Evolutionary conservation across 768 basidiomycete genomes (phyloP).

Genomic region (Coprinopsis strossmayeri): DNA sequence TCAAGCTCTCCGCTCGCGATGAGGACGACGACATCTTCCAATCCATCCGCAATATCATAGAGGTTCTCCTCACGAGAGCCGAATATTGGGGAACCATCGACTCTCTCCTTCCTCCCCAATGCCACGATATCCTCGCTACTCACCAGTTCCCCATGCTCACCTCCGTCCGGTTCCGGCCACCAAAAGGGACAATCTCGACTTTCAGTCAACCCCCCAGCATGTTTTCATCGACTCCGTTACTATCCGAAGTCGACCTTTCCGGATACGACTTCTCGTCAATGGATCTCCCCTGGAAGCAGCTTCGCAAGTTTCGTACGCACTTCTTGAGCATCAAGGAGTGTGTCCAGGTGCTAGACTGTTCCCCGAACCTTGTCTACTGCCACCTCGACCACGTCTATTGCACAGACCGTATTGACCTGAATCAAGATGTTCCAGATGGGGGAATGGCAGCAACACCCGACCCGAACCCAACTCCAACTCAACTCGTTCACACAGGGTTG

Average conservation of each 20-base stretch:
- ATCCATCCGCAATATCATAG: conserved; percentile 13
- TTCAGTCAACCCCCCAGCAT: conserved; percentile 21
- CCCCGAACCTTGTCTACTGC: conserved; percentile 17
- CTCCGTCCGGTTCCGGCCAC: conserved; percentile 12
- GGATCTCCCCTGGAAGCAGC: conserved; percentile 18
- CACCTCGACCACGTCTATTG: conserved; percentile 18
- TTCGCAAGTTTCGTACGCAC: conserved; percentile 17
- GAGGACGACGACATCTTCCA: conserved; percentile 16
- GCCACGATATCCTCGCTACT: conserved; percentile 17
- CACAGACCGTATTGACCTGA: conserved; percentile 1
- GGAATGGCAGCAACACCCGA: too few species aligned
- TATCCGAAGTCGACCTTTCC: conserved; percentile 17
- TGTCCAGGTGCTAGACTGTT: conserved; percentile 15
- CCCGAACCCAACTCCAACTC: conserved; percentile 1
- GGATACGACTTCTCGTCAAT: conserved; percentile 20
- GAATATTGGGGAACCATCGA: conserved; percentile 18
- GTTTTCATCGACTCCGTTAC: conserved; percentile 14
- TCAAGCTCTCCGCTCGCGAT: conserved; percentile 17
- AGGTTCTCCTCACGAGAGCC: conserved; percentile 16
- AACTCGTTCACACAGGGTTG: conserved; percentile 11
- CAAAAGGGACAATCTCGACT: conserved; percentile 19
- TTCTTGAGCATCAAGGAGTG: conserved; percentile 19
- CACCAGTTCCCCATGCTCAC: conserved; percentile 15
- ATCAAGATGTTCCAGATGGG: not conserved
- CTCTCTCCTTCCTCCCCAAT: conserved; percentile 17